Evolutionary conservation across 768 basidiomycete genomes (phyloP), one percentile per base, ranked within the genome.

Genomic region (Boletellus emodensis): DNA sequence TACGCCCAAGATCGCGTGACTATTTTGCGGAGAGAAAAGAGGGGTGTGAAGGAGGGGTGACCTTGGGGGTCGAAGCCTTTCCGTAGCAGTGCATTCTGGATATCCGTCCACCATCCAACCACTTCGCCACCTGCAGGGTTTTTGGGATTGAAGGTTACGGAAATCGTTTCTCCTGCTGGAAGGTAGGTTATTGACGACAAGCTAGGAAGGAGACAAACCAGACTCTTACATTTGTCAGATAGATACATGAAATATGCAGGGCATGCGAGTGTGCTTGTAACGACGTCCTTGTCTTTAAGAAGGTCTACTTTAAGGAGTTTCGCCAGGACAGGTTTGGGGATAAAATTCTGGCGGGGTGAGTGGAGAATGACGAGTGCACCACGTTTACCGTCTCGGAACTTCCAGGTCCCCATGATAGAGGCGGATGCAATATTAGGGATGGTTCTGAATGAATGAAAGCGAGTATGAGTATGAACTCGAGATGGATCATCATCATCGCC

Each of bases 311-410:
- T 11, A 3, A 65, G 50, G 9, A 52, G 2, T 14, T 41, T 53
- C 0, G 48, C 15, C 6, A 28, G 24, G 2, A n/a, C 26, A 18
- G 6, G 36, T 2, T 37, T 11, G 24, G 45, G 53, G 33, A 67
- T 33, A 30, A 55, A 53, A 3, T 50, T 48, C 26, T 48, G 60
- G 18, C 59, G 59, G n/a, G 66, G 68, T 9, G 20, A 15, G 33
- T 51, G 37, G 52, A 69, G 58, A 28, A 66, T 57, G 35, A 69
- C 28, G 37, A 69, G 54, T 10, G 64, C 64, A 15, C 65, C 68
- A 6, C 63, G 61, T 44, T 49, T 57, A 9, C 35, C 24, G 4
- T n/a, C n/a, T 33, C 46, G 56, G 49, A 66, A 69, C 47, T 53
- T 49, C 66, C 67, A 70, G 14, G 54, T 50, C 12, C 64, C 63